Evolutionary conservation across 2,329 filamentous ascomycete genomes (phyloP).

Genomic region (Calonectria ilicicola): DNA sequence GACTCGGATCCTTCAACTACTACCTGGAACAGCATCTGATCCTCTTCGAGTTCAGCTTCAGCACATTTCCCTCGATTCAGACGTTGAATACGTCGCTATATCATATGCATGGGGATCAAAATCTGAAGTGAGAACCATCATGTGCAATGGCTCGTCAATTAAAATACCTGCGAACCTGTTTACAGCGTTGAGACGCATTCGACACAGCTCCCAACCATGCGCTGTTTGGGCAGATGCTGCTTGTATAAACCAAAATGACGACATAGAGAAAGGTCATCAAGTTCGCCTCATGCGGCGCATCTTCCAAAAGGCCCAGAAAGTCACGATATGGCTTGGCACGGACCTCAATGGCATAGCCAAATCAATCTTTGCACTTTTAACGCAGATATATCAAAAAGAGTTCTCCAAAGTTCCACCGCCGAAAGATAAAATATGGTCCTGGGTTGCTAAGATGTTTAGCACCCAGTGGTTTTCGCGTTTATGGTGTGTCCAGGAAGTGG

Average conservation of each 20-base stretch:
- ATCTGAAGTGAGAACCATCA: not conserved
- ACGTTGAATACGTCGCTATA: not conserved
- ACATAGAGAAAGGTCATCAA: not conserved
- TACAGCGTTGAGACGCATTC: not conserved
- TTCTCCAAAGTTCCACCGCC: not conserved
- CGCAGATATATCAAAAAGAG: not conserved
- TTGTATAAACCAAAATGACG: not conserved
- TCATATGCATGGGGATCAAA: not conserved
- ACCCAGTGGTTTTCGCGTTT: not conserved
- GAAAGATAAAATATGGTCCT: not conserved
- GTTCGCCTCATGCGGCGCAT: not conserved
- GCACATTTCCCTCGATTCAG: not conserved
- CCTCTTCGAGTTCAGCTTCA: not conserved
- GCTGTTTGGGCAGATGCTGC: not conserved
- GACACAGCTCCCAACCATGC: not conserved
- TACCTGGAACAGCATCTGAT: not conserved
- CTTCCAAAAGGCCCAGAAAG: not conserved
- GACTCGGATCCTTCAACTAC: not conserved
- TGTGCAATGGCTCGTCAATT: not conserved
- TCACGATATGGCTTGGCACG: not conserved
- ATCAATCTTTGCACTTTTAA: not conserved
- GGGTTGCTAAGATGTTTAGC: not conserved
- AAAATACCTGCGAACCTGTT: not conserved
- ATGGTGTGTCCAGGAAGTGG: not conserved
- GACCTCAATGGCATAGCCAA: not conserved